Base-by-base conservation (phyloP, 1,284 basidiomycete genomes). In the Sanghuangporus sanghuang region DNA sequence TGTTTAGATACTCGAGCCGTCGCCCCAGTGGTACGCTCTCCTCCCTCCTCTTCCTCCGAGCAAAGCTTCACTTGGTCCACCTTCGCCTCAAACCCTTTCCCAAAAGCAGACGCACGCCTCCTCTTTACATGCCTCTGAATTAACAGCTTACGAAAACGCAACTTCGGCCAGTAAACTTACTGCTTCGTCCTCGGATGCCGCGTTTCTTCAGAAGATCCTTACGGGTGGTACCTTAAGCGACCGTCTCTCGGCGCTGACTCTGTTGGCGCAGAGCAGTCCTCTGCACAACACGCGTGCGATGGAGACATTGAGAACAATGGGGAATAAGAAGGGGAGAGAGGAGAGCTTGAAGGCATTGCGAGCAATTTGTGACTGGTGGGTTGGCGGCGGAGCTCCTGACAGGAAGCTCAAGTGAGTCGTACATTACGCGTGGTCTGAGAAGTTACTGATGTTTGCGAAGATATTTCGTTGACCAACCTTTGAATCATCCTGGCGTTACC, bases 351-450 rank as follows among this genome's bases (percentile, higher is more conserved):
- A 96, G 67, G 95, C 96, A 0, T 77, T 96, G 57, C 81, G 96
- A 48, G 96, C 95, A 60, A 81, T 99, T 59, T 89, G 93, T 36
- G 96, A 99, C 82, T 98, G 96, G 96, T 96, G 96, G 90, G 86
- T 91, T 38, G 94, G 93, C 18, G 94, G 95, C 27, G 93, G 94
- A 27, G 90, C 87, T 12, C 89, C 85, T 23, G 83, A 82, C 70
- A 79, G 87, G 64, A 98, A 98, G 73, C 82, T 99, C 42, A 90
- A 84, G 87, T 96, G 72, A 67, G 85, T 77, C 35, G 55, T 49
- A 57, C 39, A 48, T 55, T 44, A 23, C 52, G 9, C 42, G 38
- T 9, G 1, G 16, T n/a, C 32, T 32, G 18, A 8, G 21, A 12
- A 5, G 52, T 21, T 58, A 7, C 42, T 57, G 23, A 52, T 59